These are phyloP conservation scores for Candida manassasensis DNA, from an alignment of 805 yeast species.

Conservation along the genomic window DNA sequence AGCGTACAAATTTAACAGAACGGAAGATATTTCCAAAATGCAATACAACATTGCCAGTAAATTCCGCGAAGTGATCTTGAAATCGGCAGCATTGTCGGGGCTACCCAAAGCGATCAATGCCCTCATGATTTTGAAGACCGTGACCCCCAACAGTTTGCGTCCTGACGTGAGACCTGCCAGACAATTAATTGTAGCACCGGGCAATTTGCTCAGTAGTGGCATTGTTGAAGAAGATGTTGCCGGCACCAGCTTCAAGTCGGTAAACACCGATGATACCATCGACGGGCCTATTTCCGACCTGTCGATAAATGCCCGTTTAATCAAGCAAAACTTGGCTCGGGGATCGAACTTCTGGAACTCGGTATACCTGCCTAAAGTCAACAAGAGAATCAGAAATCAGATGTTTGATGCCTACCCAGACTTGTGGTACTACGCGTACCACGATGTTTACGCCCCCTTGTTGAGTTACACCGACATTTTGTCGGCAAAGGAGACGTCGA, in stretches of 20 bases:
- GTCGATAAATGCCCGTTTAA: constrained; percentile 24
- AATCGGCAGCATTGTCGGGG: constrained; percentile 76
- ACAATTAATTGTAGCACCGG: constrained; percentile 25
- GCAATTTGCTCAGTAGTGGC: constrained; percentile 32
- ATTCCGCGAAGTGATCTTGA: constrained; percentile 72
- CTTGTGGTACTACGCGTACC: constrained; percentile 66
- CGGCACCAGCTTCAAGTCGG: constrained; percentile 29
- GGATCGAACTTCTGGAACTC: constrained; percentile 70
- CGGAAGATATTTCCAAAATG: constrained; percentile 32
- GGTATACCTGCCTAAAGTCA: constrained; percentile 67
- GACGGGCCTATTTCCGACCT: constrained; percentile 37
- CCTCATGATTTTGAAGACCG: constrained; percentile 55
- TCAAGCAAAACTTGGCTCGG: constrained; percentile 30
- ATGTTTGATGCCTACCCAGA: constrained; percentile 79
- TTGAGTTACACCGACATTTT: constrained; percentile 64
- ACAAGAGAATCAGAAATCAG: constrained; percentile 61
- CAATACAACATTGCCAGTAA: constrained; percentile 43
- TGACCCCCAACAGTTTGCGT: constrained; percentile 50
- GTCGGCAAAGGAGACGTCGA: constrained; percentile 63
- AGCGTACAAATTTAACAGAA: constrained; percentile 26
- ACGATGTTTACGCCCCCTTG: constrained; percentile 73
- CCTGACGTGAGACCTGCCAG: constrained; percentile 24
- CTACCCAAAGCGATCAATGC: constrained; percentile 83
- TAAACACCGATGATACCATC: constrained; percentile 27
- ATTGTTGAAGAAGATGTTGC: constrained; percentile 35